Evolutionary conservation across 2,329 filamentous ascomycete genomes (phyloP), one percentile per base, ranked within the genome.

Genomic region (Xylariaceae sp.): DNA sequence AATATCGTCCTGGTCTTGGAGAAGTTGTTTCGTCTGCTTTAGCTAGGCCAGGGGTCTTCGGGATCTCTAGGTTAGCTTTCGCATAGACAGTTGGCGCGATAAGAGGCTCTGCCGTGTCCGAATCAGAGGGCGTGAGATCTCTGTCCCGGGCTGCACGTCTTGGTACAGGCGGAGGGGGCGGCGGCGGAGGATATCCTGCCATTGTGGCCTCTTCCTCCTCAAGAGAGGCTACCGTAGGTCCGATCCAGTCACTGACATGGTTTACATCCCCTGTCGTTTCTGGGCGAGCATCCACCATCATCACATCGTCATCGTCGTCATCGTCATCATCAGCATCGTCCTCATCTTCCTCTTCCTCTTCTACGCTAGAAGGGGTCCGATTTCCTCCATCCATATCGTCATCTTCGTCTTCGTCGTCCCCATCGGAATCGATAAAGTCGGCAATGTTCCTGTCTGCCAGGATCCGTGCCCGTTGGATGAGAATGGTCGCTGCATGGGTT

Each of bases 191-290:
- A 69, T 92, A 91, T 16, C 88, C 89, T 48, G 88, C 88, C 66
- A 91, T 80, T 13, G 91, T 91, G 24, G 89, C 88, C 70, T 94
- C 89, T 59, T 88, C 84, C 48, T 86, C 82, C 67, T 92, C 89
- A 37, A 91, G 76, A 23, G 87, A 85, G 59, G 89, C 85, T 24
- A 89, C 87, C 24, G 75, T 73, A 30, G 76, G 75, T 37, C 62
- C 64, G 24, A 73, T 75, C 77, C 79, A 82, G 60, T 80, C 79
- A 53, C 69, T 62, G 61, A 82, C 74, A 43, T 49, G 50, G 36
- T 75, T 75, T 13, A 76, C 69, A 55, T 82, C 78, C 3, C 57
- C 68, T 13, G 69, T 69, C 5, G 71, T 72, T 15, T 78, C 78
- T 13, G 72, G 73, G 30, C 75, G 73, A 6, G 77, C 73, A 55